Conservation (phyloP, 148 eudicot genomes). For the Rheum nobile region DNA sequence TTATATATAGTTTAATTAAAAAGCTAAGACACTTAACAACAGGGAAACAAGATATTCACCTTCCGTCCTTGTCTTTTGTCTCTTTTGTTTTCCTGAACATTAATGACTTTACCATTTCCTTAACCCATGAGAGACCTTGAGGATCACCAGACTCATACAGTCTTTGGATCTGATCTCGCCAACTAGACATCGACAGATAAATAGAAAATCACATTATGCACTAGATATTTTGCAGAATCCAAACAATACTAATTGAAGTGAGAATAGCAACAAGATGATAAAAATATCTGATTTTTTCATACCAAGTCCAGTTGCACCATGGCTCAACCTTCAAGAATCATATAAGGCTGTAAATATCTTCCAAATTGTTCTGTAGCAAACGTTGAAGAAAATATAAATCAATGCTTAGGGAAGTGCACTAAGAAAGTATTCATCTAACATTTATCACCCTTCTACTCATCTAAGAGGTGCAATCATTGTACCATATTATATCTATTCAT, state of each 20-base stretch:
- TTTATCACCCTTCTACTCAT: too few species aligned
- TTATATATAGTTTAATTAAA: too few species aligned
- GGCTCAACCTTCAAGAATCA: slow-evolving; percentile 65
- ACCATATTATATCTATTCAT: too few species aligned
- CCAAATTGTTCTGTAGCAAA: slow-evolving; percentile 66
- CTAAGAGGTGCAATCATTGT: too few species aligned
- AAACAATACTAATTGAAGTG: background rate
- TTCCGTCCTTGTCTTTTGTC: slow-evolving; percentile 52
- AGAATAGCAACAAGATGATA: background rate
- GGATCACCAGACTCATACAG: slow-evolving; percentile 55
- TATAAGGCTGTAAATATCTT: slow-evolving; percentile 52
- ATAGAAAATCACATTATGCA: background rate
- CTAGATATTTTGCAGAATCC: background rate
- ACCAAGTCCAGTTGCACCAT: slow-evolving; percentile 72
- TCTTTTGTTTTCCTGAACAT: slow-evolving; percentile 69
- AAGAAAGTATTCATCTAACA: too few species aligned
- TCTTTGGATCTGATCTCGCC: slow-evolving; percentile 43
- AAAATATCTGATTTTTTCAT: slow-evolving; percentile 6
- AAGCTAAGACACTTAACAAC: too few species aligned
- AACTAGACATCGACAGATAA: background rate
- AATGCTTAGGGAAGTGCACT: too few species aligned
- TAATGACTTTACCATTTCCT: slow-evolving; percentile 41
- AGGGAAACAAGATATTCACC: slow-evolving; percentile 23
- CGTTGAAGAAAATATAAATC: too few species aligned
- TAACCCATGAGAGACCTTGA: slow-evolving; percentile 35